phyloP scores from a whole-genome alignment of 257 asterid genomes.

The Oldenlandia corymbosa region DNA sequence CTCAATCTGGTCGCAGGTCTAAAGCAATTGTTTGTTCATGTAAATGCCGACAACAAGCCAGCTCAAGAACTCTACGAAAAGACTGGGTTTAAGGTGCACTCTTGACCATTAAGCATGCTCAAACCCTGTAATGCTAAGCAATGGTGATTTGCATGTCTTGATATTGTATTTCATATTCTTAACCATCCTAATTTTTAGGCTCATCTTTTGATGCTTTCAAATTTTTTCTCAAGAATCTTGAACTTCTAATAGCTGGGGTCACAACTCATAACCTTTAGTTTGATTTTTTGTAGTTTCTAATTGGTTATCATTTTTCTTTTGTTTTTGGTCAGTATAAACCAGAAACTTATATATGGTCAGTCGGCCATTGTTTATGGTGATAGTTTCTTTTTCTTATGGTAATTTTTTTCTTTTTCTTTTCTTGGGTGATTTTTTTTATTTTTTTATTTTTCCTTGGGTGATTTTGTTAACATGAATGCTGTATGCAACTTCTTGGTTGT shows the following conservation, averaged over 20 bases:
- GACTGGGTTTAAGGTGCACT: conserved; percentile 64
- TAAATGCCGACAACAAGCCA: conserved; percentile 62
- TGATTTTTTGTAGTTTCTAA: no score
- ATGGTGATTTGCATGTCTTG: neutral
- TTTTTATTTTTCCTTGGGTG: no score
- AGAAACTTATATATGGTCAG: no score
- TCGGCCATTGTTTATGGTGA: no score
- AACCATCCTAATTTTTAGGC: neutral
- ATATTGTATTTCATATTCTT: neutral
- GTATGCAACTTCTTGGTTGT: no score
- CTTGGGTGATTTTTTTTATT: no score
- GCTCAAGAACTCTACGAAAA: conserved; percentile 74
- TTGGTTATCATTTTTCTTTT: no score
- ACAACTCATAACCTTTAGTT: neutral
- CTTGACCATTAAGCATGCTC: conserved; percentile 7
- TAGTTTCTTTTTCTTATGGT: no score
- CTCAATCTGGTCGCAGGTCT: conserved; percentile 42
- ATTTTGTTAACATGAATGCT: no score
- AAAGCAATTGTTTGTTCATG: conserved; percentile 77
- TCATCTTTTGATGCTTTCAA: neutral
- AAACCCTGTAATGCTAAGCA: neutral
- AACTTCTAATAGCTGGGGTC: neutral
- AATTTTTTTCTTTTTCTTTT: no score
- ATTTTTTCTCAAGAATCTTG: neutral
- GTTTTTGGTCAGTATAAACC: no score